phyloP scores from a whole-genome alignment of 148 eudicot genomes.

The Spergularia marina region DNA sequence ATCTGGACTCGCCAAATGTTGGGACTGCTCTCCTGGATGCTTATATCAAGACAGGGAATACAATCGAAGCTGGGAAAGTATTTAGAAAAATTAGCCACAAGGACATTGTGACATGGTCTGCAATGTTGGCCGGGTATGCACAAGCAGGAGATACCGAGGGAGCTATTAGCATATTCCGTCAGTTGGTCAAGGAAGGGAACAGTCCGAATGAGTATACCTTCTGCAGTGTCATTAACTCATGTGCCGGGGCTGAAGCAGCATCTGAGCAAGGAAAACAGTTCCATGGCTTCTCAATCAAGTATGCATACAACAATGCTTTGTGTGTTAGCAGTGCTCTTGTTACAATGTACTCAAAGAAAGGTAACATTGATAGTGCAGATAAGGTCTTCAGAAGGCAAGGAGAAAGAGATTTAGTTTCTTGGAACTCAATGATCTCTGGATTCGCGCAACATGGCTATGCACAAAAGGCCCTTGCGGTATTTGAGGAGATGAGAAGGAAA shows the following conservation, averaged over 20 bases:
- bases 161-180: constrained; percentile 54
- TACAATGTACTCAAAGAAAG: constrained; percentile 86
- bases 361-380: constrained; percentile 76
- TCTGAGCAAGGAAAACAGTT: constrained; percentile 83
- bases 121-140: constrained; percentile 84
- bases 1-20: constrained; percentile 57
- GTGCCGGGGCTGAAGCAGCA: constrained; percentile 66
- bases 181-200: constrained; percentile 48
- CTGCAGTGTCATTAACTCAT: constrained; percentile 72
- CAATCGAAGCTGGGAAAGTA: constrained; percentile 62
- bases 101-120: constrained; percentile 93
- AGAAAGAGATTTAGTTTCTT: constrained; percentile 74
- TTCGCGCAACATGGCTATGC: constrained; percentile 87
- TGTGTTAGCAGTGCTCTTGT: constrained; percentile 93
- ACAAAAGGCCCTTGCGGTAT: constrained; percentile 61
- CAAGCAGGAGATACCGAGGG: constrained; percentile 66
- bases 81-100: constrained; percentile 55
- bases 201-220: constrained; percentile 84
- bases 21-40: constrained; percentile 90
- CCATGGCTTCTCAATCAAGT: constrained; percentile 74
- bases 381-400: constrained; percentile 67
- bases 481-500: constrained; percentile 60
- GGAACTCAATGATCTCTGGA: constrained; percentile 95
- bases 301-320: constrained; percentile 46
- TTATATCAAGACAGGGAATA: constrained; percentile 62